These are phyloP conservation scores for Alternaria arbusti DNA, from an alignment of 2,329 filamentous ascomycete species.

Conservation along the genomic window DNA sequence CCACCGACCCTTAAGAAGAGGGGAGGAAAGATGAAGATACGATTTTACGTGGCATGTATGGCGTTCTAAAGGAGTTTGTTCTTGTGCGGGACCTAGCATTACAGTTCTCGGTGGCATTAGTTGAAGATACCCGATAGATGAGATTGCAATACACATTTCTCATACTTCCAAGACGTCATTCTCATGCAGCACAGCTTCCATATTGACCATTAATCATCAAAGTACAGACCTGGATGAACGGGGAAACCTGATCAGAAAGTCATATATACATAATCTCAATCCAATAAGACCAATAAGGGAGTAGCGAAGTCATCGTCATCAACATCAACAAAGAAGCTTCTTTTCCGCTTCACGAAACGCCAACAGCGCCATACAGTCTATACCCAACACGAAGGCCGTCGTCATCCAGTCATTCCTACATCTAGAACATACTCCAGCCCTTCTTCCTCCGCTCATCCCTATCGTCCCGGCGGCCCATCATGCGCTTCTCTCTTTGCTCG, in stretches of 20 bases:
- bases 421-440: conserved; percentile 42
- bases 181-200: not conserved
- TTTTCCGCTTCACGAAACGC: not conserved
- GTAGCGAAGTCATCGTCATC: not conserved
- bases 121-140: conserved; percentile 2
- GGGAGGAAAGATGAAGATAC: not conserved
- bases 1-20: fast-evolving
- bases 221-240: not conserved
- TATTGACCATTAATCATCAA: not conserved
- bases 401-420: not conserved
- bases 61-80: not conserved
- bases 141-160: not conserved
- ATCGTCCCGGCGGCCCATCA: conserved; percentile 27
- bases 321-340: not conserved
- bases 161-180: not conserved
- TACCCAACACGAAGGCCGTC: not conserved
- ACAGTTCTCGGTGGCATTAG: not conserved
- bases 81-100: not conserved
- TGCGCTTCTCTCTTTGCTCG: conserved; percentile 73
- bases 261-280: conserved; percentile 1
- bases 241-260: too few relatives aligned
- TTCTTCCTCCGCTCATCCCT: conserved; percentile 35
- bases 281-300: not conserved
- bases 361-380: conserved; percentile 15
- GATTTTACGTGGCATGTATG: not conserved